phyloP scores from a whole-genome alignment of 1,284 basidiomycete genomes.

The Ceratobasidium sp. region DNA sequence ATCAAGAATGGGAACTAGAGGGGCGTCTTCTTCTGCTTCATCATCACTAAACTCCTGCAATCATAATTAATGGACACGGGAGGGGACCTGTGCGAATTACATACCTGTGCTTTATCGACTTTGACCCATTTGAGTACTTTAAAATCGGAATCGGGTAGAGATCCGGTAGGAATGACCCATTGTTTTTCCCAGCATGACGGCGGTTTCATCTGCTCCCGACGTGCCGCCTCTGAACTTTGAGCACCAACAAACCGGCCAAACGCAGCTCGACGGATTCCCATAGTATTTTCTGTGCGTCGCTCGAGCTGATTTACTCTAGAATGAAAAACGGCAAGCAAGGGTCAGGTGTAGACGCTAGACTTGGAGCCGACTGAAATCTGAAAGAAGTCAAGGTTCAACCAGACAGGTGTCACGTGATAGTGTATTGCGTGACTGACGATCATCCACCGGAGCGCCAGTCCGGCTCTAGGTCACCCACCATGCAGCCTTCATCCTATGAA shows the following conservation, averaged over 20 bases:
- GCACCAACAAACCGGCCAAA: conserved; percentile 35
- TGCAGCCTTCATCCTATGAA: conserved; percentile 21
- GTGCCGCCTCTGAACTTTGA: conserved; percentile 35
- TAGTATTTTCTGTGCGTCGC: background rate
- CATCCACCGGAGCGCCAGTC: background rate
- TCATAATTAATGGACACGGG: background rate
- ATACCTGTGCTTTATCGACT: conserved; percentile 38
- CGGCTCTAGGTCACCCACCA: background rate
- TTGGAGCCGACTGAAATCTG: conserved; percentile 8
- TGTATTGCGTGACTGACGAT: background rate
- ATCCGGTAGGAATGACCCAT: conserved; percentile 40
- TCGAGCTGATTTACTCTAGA: background rate
- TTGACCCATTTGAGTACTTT: conserved; percentile 41
- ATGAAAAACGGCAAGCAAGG: no score
- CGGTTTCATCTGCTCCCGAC: conserved; percentile 37
- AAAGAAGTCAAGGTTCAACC: background rate
- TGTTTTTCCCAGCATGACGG: conserved; percentile 41
- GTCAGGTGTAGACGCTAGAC: no score
- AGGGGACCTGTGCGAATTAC: background rate
- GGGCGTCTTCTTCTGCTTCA: conserved; percentile 37
- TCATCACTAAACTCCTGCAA: conserved; percentile 41
- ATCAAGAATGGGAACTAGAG: conserved; percentile 29
- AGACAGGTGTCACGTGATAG: conserved; percentile 13
- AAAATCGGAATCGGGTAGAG: conserved; percentile 39
- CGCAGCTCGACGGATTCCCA: conserved; percentile 34